phyloP scores from a whole-genome alignment of 352 stramenopile species.

The Blastocystis sp. region DNA sequence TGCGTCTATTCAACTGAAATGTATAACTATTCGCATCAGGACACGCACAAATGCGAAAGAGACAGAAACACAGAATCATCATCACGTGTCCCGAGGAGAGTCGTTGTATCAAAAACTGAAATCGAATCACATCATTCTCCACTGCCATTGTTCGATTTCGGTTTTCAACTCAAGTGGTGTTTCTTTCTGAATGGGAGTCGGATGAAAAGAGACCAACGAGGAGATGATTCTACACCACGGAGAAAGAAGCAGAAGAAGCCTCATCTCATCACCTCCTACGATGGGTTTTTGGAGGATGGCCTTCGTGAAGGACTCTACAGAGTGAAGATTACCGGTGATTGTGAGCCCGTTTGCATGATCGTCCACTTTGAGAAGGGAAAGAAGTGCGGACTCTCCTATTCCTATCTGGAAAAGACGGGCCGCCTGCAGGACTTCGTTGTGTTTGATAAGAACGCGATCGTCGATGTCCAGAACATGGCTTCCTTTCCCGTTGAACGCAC shows the following conservation, averaged over 20 bases:
- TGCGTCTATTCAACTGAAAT: no score
- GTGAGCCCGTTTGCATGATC: slow-evolving; percentile 18
- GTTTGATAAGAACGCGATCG: neutral
- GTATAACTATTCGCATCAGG: no score
- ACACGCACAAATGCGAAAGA: no score
- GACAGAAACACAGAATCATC: no score
- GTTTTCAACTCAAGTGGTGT: neutral
- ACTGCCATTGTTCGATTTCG: no score
- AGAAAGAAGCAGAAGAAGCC: neutral
- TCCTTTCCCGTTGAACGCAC: neutral
- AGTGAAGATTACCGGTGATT: slow-evolving; percentile 31
- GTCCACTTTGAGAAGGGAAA: slow-evolving; percentile 21
- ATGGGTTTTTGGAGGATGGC: slow-evolving; percentile 12
- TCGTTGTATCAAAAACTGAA: no score
- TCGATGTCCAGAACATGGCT: neutral
- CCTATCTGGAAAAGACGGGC: slow-evolving; percentile 5
- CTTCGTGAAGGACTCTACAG: slow-evolving; percentile 3
- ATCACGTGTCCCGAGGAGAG: no score
- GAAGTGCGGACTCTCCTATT: neutral
- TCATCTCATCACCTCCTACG: neutral
- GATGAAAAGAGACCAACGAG: slow-evolving; percentile 18
- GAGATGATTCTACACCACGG: neutral
- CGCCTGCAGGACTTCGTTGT: neutral
- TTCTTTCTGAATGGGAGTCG: neutral
- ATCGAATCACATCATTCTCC: no score